Base-by-base conservation (phyloP, 2,329 filamentous ascomycete genomes). In the Penicillium glabrum region DNA sequence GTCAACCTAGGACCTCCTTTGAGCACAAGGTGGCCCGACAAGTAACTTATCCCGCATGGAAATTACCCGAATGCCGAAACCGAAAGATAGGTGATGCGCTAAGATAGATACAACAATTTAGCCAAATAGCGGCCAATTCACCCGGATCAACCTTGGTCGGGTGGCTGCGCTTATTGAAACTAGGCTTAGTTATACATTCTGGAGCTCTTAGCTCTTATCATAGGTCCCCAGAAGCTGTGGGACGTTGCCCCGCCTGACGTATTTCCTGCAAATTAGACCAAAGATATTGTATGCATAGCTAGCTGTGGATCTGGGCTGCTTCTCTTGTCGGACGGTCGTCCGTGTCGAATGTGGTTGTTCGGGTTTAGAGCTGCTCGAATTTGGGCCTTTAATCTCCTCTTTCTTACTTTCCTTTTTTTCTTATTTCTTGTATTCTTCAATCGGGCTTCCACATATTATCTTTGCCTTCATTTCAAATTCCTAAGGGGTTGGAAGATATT, bases 61-160 rank as follows among this genome's bases (percentile, higher is more conserved):
- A 41, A 21, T 35, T 48, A 23, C 46, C 46, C 31, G 21, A 21
- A 21, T 23, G 14, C 23, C 21, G 29, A 14, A 41, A 23, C 19
- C 39, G 3, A 41, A 14, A 11, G 9, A 8, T 14, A 41, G 39
- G 27, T 33, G 41, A 13, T n/a, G 37, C 16, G n/a, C 33, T 23
- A 41, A 23, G 39, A 52, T 41, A 33, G 21, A n/a, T 44, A 26
- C 21, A 21, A 26, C 21, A 21, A 23, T 62, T 63, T 62, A 63
- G 59, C 62, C 62, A 54, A 56, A 56, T 57, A n/a, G 33, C 43
- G n/a, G 24, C 13, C 27, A 31, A 59, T 59, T 63, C 51, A 63
- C 39, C 59, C 57, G 57, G 35, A 1, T 27, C 31, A 24, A 52
- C 49, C 47, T 47, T 58, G 59, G 55, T 57, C 57, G 56, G n/a